Percentiles rank a stretch among this genome's conserved stretches.
Conservation (phyloP, 2,329 filamentous ascomycete genomes). For the Aspergillus transmontanensis region DNA sequence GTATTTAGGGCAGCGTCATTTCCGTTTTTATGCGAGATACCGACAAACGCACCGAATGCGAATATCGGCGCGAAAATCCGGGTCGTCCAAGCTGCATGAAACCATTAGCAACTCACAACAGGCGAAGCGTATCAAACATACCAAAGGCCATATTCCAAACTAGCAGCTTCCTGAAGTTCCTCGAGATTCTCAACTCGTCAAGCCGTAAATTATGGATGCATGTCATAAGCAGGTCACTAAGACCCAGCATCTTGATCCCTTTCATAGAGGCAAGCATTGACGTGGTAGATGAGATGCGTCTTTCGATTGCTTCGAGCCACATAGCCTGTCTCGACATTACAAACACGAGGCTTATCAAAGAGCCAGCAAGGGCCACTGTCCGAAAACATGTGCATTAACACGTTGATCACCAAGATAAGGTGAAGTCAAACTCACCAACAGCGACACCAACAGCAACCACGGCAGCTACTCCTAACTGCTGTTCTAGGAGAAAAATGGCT, state of each 20-base stretch:
- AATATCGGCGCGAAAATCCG: slow-evolving; percentile 49
- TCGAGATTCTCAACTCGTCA: slow-evolving; percentile 46
- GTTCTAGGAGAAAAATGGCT: slow-evolving; percentile 46
- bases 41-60: slow-evolving; percentile 49
- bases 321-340: slow-evolving; percentile 44
- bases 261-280: slow-evolving; percentile 55
- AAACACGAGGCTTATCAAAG: slow-evolving; percentile 38
- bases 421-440: slow-evolving; percentile 33
- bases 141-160: slow-evolving; percentile 46
- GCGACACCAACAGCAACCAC: slow-evolving; percentile 48
- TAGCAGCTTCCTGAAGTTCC: slow-evolving; percentile 44
- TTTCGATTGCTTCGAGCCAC: slow-evolving; percentile 56
- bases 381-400: neutral
- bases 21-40: slow-evolving; percentile 40
- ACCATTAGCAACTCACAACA: neutral
- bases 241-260: slow-evolving; percentile 53
- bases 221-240: slow-evolving; percentile 45
- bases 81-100: slow-evolving; percentile 37
- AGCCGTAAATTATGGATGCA: slow-evolving; percentile 43
- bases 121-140: slow-evolving; percentile 15
- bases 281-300: slow-evolving; percentile 52
- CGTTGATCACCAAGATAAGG: neutral
- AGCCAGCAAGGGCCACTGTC: slow-evolving; percentile 38
- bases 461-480: slow-evolving; percentile 47
- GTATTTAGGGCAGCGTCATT: slow-evolving; percentile 39